These are phyloP conservation scores for Tieghemostelium lacteum DNA, from an alignment of 78 protist genomes.

Conservation along the genomic window DNA sequence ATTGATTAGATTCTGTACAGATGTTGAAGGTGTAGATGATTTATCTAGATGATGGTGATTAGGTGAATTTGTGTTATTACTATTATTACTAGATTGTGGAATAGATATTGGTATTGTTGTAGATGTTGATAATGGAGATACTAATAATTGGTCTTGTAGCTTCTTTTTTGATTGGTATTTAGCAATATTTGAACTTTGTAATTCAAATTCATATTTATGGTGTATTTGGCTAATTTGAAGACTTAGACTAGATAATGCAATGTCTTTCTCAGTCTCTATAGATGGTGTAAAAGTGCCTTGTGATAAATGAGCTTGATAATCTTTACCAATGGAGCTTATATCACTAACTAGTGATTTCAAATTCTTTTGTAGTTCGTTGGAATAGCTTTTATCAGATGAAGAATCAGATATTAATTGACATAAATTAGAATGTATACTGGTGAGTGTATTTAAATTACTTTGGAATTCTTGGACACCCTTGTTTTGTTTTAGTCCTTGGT, in stretches of 20 bases:
- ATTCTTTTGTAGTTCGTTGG: not conserved
- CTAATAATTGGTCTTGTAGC: no score
- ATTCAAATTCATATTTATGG: not conserved
- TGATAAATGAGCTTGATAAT: not conserved
- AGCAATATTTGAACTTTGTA: not conserved
- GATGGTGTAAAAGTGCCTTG: not conserved
- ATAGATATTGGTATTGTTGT: conserved; percentile 2
- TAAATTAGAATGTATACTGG: conserved; percentile 2
- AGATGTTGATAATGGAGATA: conserved; percentile 1
- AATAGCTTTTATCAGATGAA: not conserved
- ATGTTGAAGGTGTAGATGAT: not conserved
- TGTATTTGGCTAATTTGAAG: not conserved
- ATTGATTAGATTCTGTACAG: not conserved
- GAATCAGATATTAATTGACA: not conserved
- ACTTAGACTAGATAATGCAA: not conserved
- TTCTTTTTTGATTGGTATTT: not conserved
- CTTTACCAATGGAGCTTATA: not conserved
- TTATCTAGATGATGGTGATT: no score
- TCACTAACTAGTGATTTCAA: conserved; percentile 8
- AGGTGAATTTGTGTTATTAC: not conserved
- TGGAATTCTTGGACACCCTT: not conserved
- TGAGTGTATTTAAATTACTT: not conserved
- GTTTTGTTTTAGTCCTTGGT: conserved; percentile 11
- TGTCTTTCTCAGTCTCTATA: conserved; percentile 9
- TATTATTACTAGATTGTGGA: no score